Conservation (phyloP, 306 rosid species). For the Elaeagnus macrophylla region DNA sequence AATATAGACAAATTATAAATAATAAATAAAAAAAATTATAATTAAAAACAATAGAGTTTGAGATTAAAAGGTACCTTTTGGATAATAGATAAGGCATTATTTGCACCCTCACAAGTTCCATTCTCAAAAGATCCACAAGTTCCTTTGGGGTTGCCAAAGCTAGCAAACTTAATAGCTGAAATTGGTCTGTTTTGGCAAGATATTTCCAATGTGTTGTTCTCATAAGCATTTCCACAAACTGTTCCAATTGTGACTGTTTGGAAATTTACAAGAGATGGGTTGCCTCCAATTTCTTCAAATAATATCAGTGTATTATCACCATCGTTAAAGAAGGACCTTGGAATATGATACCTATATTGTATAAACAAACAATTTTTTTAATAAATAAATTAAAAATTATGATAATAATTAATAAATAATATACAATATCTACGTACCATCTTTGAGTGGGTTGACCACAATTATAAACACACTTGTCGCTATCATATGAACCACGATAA, state of each 20-base stretch:
- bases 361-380: not conserved
- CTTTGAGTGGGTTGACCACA: slow-evolving; percentile 48
- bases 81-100: slow-evolving; percentile 17
- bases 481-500: slow-evolving; percentile 35
- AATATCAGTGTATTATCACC: slow-evolving; percentile 33
- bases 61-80: slow-evolving; percentile 7
- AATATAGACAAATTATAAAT: not conserved
- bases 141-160: slow-evolving; percentile 42
- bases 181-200: slow-evolving; percentile 31
- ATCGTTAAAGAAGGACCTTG: slow-evolving; percentile 28
- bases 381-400: not conserved
- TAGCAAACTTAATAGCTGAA: slow-evolving; percentile 35
- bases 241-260: slow-evolving; percentile 20
- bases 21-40: no score
- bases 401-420: not conserved
- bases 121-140: slow-evolving; percentile 32
- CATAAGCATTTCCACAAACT: slow-evolving; percentile 28
- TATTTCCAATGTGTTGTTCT: slow-evolving; percentile 31
- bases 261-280: slow-evolving; percentile 33
- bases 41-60: not conserved
- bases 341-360: slow-evolving; percentile 42
- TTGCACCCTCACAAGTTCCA: slow-evolving; percentile 26
- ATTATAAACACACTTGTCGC: slow-evolving; percentile 34
- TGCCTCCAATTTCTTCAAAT: slow-evolving; percentile 54
- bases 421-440: slow-evolving; percentile 16